Conservation (phyloP, 352 stramenopile species). For the Phytophthora capsici region DNA sequence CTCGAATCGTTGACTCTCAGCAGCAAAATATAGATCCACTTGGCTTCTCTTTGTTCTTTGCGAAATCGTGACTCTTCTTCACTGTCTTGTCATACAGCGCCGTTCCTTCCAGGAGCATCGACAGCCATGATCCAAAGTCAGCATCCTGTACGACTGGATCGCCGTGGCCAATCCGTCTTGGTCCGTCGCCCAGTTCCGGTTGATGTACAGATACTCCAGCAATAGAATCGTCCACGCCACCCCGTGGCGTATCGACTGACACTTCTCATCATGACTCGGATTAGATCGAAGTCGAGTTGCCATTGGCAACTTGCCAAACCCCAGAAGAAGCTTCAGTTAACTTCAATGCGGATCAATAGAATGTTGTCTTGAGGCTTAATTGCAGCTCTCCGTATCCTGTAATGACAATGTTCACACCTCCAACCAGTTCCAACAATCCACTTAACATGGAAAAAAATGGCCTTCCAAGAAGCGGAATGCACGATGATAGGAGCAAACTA, state of each 20-base stretch:
- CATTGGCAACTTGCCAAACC: no score
- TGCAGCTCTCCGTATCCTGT: slow-evolving; percentile 55
- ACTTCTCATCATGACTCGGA: slow-evolving; percentile 85
- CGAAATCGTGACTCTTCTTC: slow-evolving; percentile 65
- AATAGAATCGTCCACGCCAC: slow-evolving; percentile 74
- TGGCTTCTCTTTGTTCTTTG: slow-evolving; percentile 46
- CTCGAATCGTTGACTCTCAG: slow-evolving; percentile 70
- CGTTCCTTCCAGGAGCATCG: slow-evolving; percentile 85
- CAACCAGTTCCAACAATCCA: slow-evolving; percentile 64
- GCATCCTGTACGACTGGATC: slow-evolving; percentile 62
- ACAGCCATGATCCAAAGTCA: slow-evolving; percentile 57
- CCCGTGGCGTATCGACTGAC: slow-evolving; percentile 64
- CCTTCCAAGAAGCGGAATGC: slow-evolving; percentile 50
- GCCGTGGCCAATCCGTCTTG: slow-evolving; percentile 49
- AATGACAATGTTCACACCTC: slow-evolving; percentile 65
- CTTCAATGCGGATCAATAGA: slow-evolving; percentile 75
- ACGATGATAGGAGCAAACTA: slow-evolving; percentile 29
- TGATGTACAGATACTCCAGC: slow-evolving; percentile 77
- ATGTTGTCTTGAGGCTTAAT: slow-evolving; percentile 50
- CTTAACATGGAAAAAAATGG: slow-evolving; percentile 68
- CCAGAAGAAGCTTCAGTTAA: slow-evolving; percentile 88
- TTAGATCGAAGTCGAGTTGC: slow-evolving; percentile 66
- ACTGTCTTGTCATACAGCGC: slow-evolving; percentile 76
- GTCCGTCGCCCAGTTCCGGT: slow-evolving; percentile 76
- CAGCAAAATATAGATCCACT: slow-evolving; percentile 75